Base-by-base conservation (phyloP, 495 filamentous ascomycete genomes). In the Talaromyces wortmannii region DNA sequence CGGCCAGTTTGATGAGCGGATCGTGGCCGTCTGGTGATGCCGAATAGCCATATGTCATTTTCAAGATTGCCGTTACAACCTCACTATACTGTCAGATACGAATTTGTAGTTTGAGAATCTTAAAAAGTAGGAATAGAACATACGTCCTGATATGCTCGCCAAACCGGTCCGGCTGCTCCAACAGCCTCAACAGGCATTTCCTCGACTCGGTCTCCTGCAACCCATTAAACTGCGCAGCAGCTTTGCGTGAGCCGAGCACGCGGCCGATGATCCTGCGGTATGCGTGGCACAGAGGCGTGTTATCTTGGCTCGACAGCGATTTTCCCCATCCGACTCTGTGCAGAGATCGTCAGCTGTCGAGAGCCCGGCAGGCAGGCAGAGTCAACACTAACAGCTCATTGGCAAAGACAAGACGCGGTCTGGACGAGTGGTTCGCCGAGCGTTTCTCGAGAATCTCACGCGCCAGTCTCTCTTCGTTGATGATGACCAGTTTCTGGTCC, bases 1-100 rank as follows among this genome's bases (percentile, higher is more conserved):
- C 65, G 1, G 64, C 67, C 31, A 76, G 31, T 16, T 71, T 49
- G 3, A 82, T 64, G 0, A 82, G 58, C 31, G 66, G 67, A 56
- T 82, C 79, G 0, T 42, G 18, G 12, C 49, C 50, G 31, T 69
- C 60, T 0, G 69, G 58, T 42, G 78, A 73, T 5, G 71, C 63
- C 0, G 63, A 74, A 50, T 82, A 81, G n/a, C 75, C 77, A 48
- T 81, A 82, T 5, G 62, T 58, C 2, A 78, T 67, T 31, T 78
- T 75, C 0, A 81, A 54, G 5, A 79, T 74, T 5, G 76, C 51
- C 0, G 65, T 65, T 3, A 68, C 77, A 5, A 70, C 66, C 30
- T 69, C 63, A 16, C 65, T 74, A 30, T 6, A 2, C 2, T 33
- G n/a, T 16, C 47, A 50, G n/a, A 0, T 13, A 43, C 6, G 3